Percentiles rank a stretch among this genome's conserved stretches.
Evolutionary conservation across 306 rosid species (phyloP).

Genomic region (Boehmeria nivea): DNA sequence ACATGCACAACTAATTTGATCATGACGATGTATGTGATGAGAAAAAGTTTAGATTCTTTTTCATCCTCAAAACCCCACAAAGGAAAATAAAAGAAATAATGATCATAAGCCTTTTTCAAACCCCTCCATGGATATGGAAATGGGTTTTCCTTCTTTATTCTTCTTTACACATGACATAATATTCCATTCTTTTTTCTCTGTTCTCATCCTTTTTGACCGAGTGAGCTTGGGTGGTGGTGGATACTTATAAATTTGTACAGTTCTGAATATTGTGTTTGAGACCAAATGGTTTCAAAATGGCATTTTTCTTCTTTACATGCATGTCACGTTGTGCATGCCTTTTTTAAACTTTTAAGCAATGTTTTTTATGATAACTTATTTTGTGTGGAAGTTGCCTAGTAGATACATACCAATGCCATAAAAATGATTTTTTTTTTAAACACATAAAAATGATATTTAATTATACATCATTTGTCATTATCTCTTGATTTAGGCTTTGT

Average conservation of each 20-base stretch:
- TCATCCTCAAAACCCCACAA: slow-evolving; percentile 4
- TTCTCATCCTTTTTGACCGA: slow-evolving; percentile 32
- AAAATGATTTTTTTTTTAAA: too few relatives aligned
- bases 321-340: not conserved
- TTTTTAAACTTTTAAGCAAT: not conserved
- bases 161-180: slow-evolving; percentile 10
- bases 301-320: not conserved
- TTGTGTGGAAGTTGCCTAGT: too few relatives aligned
- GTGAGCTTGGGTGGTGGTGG: not conserved
- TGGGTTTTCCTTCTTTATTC: slow-evolving; percentile 31
- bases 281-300: not conserved
- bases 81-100: not conserved
- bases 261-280: too few relatives aligned
- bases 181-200: slow-evolving; percentile 27
- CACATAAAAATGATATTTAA: too few relatives aligned
- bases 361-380: too few relatives aligned
- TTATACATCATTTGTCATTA: too few relatives aligned
- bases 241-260: not conserved
- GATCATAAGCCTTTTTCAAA: not conserved
- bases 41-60: slow-evolving; percentile 36
- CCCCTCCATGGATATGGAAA: slow-evolving; percentile 15
- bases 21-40: slow-evolving; percentile 2
- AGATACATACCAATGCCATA: too few relatives aligned
- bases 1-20: not conserved
- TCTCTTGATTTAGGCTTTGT: too few relatives aligned